Conservation (phyloP, 306 rosid species). For the Rosa multiflora region DNA sequence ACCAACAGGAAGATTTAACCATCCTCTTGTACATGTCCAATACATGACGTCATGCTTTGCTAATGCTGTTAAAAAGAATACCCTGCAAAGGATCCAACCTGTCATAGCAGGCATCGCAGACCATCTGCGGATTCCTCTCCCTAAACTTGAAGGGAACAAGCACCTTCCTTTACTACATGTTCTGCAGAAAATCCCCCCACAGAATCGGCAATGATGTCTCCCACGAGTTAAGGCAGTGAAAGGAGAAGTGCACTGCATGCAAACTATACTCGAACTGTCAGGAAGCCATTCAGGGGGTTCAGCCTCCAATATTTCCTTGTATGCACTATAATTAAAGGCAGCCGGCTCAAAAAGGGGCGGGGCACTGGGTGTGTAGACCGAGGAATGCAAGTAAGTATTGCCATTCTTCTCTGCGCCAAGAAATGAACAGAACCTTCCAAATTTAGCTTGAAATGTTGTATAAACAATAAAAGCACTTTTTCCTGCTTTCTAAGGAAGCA, state of each 20-base stretch:
- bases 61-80: slow-evolving; percentile 68
- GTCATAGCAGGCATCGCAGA: slow-evolving; percentile 93
- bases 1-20: slow-evolving; percentile 93
- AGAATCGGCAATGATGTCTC: slow-evolving; percentile 97
- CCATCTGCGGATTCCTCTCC: slow-evolving; percentile 97
- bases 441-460: not conserved
- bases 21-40: slow-evolving; percentile 95
- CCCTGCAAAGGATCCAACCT: slow-evolving; percentile 95
- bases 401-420: slow-evolving; percentile 71
- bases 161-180: slow-evolving; percentile 80
- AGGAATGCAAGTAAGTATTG: slow-evolving; percentile 54
- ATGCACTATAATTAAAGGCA: slow-evolving; percentile 55
- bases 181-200: slow-evolving; percentile 93
- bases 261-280: slow-evolving; percentile 70
- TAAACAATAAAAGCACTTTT: not conserved
- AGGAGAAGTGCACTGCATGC: slow-evolving; percentile 83
- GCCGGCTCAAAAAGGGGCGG: slow-evolving; percentile 75
- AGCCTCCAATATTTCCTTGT: slow-evolving; percentile 91
- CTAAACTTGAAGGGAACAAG: slow-evolving; percentile 82
- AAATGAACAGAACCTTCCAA: slow-evolving; percentile 36
- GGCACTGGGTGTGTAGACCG: slow-evolving; percentile 88
- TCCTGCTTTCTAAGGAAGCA: not conserved
- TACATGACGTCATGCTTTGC: slow-evolving; percentile 95
- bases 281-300: slow-evolving; percentile 98
- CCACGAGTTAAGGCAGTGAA: slow-evolving; percentile 92